Conservation (phyloP, 768 basidiomycete species). For the Russula olivacea region DNA sequence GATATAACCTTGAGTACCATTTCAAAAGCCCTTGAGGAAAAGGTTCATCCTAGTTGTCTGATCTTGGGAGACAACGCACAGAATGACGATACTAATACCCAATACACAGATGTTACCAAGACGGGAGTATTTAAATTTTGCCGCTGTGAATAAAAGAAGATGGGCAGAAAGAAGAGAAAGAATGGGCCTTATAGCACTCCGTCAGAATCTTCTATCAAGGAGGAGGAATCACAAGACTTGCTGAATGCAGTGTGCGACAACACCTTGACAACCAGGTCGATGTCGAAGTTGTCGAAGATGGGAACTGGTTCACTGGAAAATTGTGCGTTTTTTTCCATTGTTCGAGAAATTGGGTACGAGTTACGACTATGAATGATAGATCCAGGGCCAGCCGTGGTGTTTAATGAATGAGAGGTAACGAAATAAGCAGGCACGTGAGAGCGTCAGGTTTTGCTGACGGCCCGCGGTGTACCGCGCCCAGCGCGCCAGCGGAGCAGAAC, state of each 20-base stretch:
- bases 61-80: slow-evolving; percentile 45
- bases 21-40: slow-evolving; percentile 46
- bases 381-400: slow-evolving; percentile 6
- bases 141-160: slow-evolving; percentile 73
- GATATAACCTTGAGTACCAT: slow-evolving; percentile 67
- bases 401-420: background rate
- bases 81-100: slow-evolving; percentile 51
- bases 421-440: background rate
- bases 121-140: slow-evolving; percentile 48
- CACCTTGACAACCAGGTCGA: slow-evolving; percentile 77
- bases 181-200: slow-evolving; percentile 56
- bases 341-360: background rate
- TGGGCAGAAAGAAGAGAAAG: slow-evolving; percentile 73
- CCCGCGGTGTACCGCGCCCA: background rate
- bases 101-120: slow-evolving; percentile 48
- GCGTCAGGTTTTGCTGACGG: background rate
- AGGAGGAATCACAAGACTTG: slow-evolving; percentile 34
- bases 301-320: slow-evolving; percentile 29
- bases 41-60: slow-evolving; percentile 12
- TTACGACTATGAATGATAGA: background rate
- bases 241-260: slow-evolving; percentile 75
- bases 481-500: background rate
- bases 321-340: slow-evolving; percentile 3
- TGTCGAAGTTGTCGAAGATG: slow-evolving; percentile 63
- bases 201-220: background rate